Percentiles rank a stretch among this genome's conserved stretches.
phyloP scores from a whole-genome alignment of 495 filamentous ascomycete genomes.

The Penicillium subrubescens region DNA sequence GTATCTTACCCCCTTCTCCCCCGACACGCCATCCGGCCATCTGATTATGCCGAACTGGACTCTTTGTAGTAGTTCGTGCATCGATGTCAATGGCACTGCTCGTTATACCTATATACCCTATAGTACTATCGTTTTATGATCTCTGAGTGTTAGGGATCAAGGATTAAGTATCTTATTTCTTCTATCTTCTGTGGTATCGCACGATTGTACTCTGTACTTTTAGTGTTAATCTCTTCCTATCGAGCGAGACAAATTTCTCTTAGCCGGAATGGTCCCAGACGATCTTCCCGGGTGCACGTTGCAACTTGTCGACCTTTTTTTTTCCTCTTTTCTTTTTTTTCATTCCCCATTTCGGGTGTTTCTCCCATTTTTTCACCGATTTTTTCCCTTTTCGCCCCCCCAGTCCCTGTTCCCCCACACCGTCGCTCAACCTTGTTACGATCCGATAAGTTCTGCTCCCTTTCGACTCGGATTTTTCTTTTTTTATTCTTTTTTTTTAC shows the following conservation, averaged over 20 bases:
- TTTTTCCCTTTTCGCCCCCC: slow-evolving; percentile 20
- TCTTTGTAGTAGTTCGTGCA: background rate
- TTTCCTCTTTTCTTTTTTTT: slow-evolving; percentile 24
- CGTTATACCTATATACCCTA: background rate
- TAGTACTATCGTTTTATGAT: background rate
- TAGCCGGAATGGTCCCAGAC: slow-evolving; percentile 2
- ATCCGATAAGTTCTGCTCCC: slow-evolving; percentile 17
- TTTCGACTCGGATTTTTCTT: slow-evolving; percentile 13
- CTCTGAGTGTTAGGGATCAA: background rate
- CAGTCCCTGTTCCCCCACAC: slow-evolving; percentile 31
- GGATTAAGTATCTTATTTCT: background rate
- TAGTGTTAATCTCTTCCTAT: background rate
- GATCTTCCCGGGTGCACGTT: slow-evolving; percentile 17
- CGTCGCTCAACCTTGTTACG: slow-evolving; percentile 25
- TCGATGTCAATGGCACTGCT: background rate
- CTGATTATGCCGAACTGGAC: background rate
- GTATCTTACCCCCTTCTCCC: background rate
- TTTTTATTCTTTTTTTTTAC: slow-evolving; percentile 17
- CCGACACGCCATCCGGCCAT: slow-evolving; percentile 1
- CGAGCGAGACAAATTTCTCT: background rate
- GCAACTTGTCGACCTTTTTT: slow-evolving; percentile 6
- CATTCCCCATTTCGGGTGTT: background rate
- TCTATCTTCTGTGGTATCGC: background rate
- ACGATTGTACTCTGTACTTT: background rate
- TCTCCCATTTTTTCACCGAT: slow-evolving; percentile 9